Conservation (phyloP, 2,329 filamentous ascomycete genomes). For the Ophiostoma montium region DNA sequence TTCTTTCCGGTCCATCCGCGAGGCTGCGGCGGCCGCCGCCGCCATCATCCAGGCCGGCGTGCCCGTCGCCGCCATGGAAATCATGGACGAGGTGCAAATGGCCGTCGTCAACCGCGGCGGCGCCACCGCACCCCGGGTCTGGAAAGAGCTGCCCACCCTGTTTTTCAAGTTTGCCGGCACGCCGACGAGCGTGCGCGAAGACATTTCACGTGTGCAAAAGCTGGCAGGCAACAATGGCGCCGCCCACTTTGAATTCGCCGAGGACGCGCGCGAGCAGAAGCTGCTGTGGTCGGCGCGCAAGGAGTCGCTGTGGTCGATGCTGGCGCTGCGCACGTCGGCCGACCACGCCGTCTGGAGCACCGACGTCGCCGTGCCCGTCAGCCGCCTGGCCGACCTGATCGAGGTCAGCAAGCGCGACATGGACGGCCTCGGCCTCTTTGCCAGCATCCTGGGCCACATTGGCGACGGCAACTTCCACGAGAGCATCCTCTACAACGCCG, state of each 20-base stretch:
- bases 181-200: conserved; percentile 61
- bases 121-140: conserved; percentile 51
- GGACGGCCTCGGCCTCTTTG: conserved; percentile 73
- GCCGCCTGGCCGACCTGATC: conserved; percentile 56
- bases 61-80: conserved; percentile 64
- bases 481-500: conserved; percentile 74
- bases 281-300: conserved; percentile 71
- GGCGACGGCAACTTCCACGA: conserved; percentile 94
- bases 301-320: conserved; percentile 72
- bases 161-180: conserved; percentile 84
- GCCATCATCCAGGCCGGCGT: conserved; percentile 63
- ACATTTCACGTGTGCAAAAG: conserved; percentile 52
- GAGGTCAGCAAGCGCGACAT: conserved; percentile 83
- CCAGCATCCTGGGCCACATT: conserved; percentile 77
- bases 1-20: conserved; percentile 61
- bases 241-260: conserved; percentile 62
- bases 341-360: conserved; percentile 68
- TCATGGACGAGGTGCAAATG: conserved; percentile 87
- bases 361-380: conserved; percentile 72
- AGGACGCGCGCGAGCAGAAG: conserved; percentile 54
- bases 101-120: conserved; percentile 63
- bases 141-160: conserved; percentile 63
- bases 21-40: conserved; percentile 60
- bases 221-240: conserved; percentile 53
- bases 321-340: conserved; percentile 46